A percentile compares a stretch with the other conserved stretches of the same genome.
phyloP scores from a whole-genome alignment of 164 flowering plant genomes.

The Nymphaea thermarum region DNA sequence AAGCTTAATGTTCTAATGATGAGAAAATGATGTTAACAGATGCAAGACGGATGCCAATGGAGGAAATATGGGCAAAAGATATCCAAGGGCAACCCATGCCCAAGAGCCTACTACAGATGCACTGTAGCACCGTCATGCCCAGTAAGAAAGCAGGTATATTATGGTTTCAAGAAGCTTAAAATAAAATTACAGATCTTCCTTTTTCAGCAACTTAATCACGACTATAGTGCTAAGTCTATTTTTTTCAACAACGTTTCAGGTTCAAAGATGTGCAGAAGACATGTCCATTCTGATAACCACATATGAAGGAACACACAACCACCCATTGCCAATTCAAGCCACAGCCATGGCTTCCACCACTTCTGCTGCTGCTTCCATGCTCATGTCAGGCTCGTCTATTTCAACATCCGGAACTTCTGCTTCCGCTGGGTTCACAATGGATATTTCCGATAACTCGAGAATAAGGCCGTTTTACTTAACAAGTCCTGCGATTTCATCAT shows the following conservation, averaged over 20 bases:
- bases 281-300: conserved; percentile 82
- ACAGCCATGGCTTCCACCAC: conserved; percentile 92
- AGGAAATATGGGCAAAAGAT: conserved; percentile 95
- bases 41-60: conserved; percentile 99
- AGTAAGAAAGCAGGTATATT: conserved; percentile 80
- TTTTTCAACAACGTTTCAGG: conserved; percentile 26
- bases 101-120: conserved; percentile 93
- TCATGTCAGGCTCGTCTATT: conserved; percentile 48
- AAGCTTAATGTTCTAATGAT: background rate
- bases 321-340: conserved; percentile 66
- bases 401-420: conserved; percentile 22
- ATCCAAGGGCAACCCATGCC: conserved; percentile 95
- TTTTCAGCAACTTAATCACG: too few species aligned
- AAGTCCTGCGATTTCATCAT: conserved; percentile 37
- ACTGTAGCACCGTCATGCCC: conserved; percentile 87
- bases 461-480: conserved; percentile 42
- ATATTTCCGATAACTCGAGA: conserved; percentile 36
- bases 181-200: too few species aligned
- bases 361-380: conserved; percentile 79
- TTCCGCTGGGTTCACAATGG: conserved; percentile 42
- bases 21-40: conserved; percentile 25
- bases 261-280: conserved; percentile 87
- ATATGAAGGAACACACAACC: conserved; percentile 94
- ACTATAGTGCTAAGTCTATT: too few species aligned
- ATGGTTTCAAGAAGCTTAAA: too few species aligned